phyloP scores from a whole-genome alignment of 768 basidiomycete genomes.

The Symmetrospora coprosmae region DNA sequence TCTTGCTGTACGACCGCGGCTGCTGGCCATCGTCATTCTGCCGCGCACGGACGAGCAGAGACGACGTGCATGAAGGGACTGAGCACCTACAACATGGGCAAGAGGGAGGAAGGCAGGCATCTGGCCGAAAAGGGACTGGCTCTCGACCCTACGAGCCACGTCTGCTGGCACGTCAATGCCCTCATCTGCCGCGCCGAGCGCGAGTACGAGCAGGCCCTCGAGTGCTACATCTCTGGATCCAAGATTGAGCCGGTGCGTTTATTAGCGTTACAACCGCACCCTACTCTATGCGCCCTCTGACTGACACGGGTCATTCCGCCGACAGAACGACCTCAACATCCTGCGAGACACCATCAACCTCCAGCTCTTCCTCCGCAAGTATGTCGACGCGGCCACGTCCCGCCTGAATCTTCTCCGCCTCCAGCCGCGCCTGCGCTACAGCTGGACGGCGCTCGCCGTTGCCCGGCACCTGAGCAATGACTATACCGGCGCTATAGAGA shows the following conservation, averaged over 20 bases:
- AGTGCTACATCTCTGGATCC: constrained; percentile 79
- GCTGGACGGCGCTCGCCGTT: constrained; percentile 80
- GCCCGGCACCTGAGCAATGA: constrained; percentile 76
- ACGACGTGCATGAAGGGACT: constrained; percentile 94
- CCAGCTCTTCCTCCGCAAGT: constrained; percentile 72
- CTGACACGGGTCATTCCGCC: not conserved
- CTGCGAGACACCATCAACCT: constrained; percentile 77
- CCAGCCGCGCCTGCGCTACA: constrained; percentile 66
- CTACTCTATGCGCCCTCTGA: constrained; percentile 11
- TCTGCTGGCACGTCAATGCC: constrained; percentile 96
- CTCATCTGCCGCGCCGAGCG: constrained; percentile 86
- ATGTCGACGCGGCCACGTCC: constrained; percentile 62
- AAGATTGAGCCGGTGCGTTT: constrained; percentile 67
- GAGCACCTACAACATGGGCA: constrained; percentile 62
- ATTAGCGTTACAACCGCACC: not conserved
- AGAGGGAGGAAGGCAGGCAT: constrained; percentile 64
- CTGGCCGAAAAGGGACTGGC: constrained; percentile 71
- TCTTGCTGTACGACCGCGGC: not conserved
- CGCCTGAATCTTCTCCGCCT: constrained; percentile 64
- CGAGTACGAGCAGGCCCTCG: constrained; percentile 84
- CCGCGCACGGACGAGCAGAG: too few relatives aligned
- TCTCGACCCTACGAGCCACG: constrained; percentile 61
- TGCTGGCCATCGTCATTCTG: not conserved
- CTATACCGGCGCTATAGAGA: constrained; percentile 51
- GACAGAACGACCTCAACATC: constrained; percentile 83